Evolutionary conservation across 345 rosid genomes (phyloP).

Genomic region (Eucalyptus decipiens): DNA sequence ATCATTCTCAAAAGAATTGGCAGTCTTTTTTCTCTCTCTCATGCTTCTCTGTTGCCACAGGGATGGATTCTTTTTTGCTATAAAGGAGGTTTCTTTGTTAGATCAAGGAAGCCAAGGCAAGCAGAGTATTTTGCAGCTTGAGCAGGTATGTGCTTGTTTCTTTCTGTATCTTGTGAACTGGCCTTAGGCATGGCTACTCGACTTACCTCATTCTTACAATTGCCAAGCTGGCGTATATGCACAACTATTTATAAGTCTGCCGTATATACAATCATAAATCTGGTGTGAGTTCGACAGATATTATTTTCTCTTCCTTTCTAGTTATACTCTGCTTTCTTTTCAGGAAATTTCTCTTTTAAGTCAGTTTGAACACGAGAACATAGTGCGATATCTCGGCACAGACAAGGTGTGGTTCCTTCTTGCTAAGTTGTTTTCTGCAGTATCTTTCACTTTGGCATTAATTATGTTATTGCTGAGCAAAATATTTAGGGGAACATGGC

Average conservation of each 20-base stretch:
- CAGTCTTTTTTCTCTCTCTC: not conserved
- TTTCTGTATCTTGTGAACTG: not conserved
- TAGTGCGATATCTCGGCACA: not conserved
- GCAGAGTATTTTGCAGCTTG: slow-evolving; percentile 44
- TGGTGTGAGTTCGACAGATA: not conserved
- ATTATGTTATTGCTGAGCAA: not conserved
- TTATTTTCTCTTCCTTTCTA: not conserved
- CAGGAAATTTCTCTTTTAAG: not conserved
- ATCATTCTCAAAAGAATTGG: not conserved
- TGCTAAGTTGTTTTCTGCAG: not conserved
- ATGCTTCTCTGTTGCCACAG: slow-evolving; percentile 14
- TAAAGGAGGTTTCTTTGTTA: slow-evolving; percentile 84
- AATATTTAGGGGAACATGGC: not conserved
- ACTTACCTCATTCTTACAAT: not conserved
- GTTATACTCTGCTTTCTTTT: not conserved
- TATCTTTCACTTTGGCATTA: not conserved
- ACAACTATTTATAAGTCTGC: not conserved
- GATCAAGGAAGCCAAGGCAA: slow-evolving; percentile 41
- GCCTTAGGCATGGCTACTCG: not conserved
- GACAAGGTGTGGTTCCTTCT: not conserved
- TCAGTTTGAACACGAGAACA: not conserved
- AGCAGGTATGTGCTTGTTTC: slow-evolving; percentile 31
- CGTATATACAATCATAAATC: not conserved
- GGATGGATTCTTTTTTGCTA: slow-evolving; percentile 76
- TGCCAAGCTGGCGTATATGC: not conserved